These are phyloP conservation scores for Termitomyces sp. DNA, from an alignment of 768 basidiomycete genomes.

Conservation along the genomic window DNA sequence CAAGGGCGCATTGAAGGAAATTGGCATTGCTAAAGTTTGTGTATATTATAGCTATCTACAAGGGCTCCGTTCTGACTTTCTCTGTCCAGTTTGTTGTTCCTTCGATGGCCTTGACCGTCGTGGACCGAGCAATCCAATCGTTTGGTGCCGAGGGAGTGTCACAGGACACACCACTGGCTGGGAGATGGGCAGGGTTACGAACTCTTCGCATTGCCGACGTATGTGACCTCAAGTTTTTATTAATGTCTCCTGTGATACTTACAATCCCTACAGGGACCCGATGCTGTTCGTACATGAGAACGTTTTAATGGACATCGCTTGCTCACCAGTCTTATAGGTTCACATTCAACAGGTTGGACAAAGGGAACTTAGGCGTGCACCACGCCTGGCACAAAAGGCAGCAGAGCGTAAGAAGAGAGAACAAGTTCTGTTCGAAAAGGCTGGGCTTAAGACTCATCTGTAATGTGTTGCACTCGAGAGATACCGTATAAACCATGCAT, in stretches of 20 bases:
- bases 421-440: conserved; percentile 52
- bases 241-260: background rate
- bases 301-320: conserved; percentile 10
- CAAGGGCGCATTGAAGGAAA: conserved; percentile 95
- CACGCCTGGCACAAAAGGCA: conserved; percentile 50
- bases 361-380: conserved; percentile 79
- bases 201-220: conserved; percentile 89
- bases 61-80: background rate
- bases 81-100: conserved; percentile 83
- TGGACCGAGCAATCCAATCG: conserved; percentile 95
- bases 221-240: conserved; percentile 24
- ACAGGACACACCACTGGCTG: conserved; percentile 84
- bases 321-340: conserved; percentile 43
- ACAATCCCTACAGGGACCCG: conserved; percentile 55
- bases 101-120: conserved; percentile 78
- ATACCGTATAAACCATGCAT: too few species aligned
- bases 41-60: background rate
- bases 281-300: conserved; percentile 49
- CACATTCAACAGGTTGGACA: conserved; percentile 96
- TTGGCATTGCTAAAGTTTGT: conserved; percentile 91
- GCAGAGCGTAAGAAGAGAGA: conserved; percentile 60
- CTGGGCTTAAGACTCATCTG: conserved; percentile 57
- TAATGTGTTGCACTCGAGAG: background rate
- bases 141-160: conserved; percentile 96
- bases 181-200: conserved; percentile 73